Evolutionary conservation across 2,329 filamentous ascomycete species (phyloP).

Genomic region (Colletotrichum chrysophilum): DNA sequence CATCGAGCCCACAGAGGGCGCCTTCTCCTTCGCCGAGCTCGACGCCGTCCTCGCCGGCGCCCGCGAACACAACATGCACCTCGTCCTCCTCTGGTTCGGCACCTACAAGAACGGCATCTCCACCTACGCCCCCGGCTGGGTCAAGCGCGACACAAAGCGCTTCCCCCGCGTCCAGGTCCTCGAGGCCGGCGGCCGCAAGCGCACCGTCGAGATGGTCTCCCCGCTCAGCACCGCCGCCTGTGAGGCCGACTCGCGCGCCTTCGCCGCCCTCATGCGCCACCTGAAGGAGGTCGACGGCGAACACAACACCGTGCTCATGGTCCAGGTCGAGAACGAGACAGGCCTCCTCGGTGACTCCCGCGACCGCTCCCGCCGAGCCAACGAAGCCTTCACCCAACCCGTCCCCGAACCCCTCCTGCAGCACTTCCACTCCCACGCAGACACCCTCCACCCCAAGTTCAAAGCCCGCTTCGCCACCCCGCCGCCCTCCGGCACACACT

Average conservation of each 20-base stretch:
- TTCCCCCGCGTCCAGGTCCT: constrained; percentile 37
- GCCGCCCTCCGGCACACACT: constrained; percentile 28
- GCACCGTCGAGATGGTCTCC: constrained; percentile 37
- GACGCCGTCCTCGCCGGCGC: constrained; percentile 36
- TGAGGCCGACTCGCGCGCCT: constrained; percentile 35
- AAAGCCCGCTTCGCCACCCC: constrained; percentile 28
- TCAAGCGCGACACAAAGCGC: constrained; percentile 37
- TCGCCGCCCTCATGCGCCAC: constrained; percentile 35
- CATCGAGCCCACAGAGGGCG: constrained; percentile 39
- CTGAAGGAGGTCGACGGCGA: constrained; percentile 46
- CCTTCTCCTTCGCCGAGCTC: constrained; percentile 38
- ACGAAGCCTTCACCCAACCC: constrained; percentile 42
- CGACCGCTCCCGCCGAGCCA: constrained; percentile 46
- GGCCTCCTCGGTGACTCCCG: constrained; percentile 57
- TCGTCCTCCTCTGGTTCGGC: constrained; percentile 44
- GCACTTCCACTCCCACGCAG: constrained; percentile 24
- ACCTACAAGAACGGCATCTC: constrained; percentile 44
- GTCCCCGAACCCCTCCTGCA: constrained; percentile 32
- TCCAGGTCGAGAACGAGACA: constrained; percentile 63
- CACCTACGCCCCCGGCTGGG: constrained; percentile 39
- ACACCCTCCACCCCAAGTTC: constrained; percentile 32
- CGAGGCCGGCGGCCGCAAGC: constrained; percentile 34
- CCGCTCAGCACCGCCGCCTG: constrained; percentile 32
- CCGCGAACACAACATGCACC: constrained; percentile 34
- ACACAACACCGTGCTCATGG: constrained; percentile 58